phyloP scores from a whole-genome alignment of 805 yeast species.

The Brettanomyces anomalus region DNA sequence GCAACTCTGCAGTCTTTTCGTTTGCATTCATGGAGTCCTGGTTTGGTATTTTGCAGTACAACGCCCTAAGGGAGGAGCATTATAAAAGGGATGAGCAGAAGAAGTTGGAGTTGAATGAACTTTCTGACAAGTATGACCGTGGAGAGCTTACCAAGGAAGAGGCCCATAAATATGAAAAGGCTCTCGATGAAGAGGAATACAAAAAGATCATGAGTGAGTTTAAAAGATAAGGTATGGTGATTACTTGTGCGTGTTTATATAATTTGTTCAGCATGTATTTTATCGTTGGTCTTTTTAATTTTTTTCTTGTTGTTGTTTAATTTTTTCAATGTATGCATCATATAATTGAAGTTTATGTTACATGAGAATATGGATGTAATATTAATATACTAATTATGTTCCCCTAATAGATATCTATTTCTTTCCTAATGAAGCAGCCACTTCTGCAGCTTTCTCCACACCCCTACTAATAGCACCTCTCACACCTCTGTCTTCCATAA shows the following conservation, averaged over 20 bases:
- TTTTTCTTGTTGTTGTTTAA: background rate
- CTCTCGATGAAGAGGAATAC: slow-evolving; percentile 21
- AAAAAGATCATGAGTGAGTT: slow-evolving; percentile 25
- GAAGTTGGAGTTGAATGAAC: slow-evolving; percentile 9
- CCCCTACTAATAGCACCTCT: slow-evolving; percentile 84
- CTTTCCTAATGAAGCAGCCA: slow-evolving; percentile 54
- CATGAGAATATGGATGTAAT: background rate
- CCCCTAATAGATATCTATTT: slow-evolving; percentile 21
- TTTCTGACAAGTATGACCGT: slow-evolving; percentile 20
- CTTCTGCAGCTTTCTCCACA: slow-evolving; percentile 83
- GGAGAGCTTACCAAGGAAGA: slow-evolving; percentile 18
- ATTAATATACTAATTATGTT: background rate
- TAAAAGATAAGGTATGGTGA: background rate
- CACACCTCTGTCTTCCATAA: slow-evolving; percentile 85
- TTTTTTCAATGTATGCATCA: background rate
- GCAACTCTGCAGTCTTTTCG: slow-evolving; percentile 54
- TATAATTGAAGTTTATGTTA: background rate
- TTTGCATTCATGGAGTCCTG: slow-evolving; percentile 60
- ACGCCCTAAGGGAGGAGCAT: slow-evolving; percentile 57
- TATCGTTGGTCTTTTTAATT: background rate
- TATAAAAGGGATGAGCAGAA: slow-evolving; percentile 34
- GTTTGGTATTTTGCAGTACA: slow-evolving; percentile 55
- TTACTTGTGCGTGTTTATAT: too few relatives aligned
- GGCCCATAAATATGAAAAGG: slow-evolving; percentile 13
- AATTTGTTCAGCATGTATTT: background rate